phyloP scores from a whole-genome alignment of 306 rosid species.

The Ormosia emarginata region DNA sequence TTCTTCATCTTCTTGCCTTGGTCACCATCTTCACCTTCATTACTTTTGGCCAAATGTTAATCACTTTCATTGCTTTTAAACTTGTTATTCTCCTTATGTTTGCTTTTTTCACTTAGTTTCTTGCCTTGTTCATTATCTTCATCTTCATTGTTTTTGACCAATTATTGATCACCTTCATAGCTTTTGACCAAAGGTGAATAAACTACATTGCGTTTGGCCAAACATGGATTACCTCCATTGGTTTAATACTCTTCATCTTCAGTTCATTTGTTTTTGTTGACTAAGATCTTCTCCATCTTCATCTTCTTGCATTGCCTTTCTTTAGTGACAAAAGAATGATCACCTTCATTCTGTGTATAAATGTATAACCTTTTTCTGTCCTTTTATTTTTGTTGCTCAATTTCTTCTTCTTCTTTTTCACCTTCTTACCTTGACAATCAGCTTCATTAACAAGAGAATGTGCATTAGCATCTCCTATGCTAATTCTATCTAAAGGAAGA shows the following conservation, averaged over 20 bases:
- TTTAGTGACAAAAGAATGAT: too few species aligned
- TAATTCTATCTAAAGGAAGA: not conserved
- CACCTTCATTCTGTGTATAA: not conserved
- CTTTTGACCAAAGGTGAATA: too few species aligned
- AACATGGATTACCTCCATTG: too few species aligned
- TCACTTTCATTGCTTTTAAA: not conserved
- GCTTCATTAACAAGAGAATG: not conserved
- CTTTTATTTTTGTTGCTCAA: not conserved
- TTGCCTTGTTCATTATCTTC: too few species aligned
- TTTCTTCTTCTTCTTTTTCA: not conserved
- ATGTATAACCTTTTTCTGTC: not conserved
- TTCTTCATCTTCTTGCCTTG: not conserved
- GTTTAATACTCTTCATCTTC: too few species aligned
- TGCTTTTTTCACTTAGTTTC: not conserved
- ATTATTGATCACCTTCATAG: too few species aligned
- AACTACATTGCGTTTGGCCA: too few species aligned
- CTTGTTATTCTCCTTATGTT: not conserved
- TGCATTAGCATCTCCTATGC: not conserved
- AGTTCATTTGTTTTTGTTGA: too few species aligned
- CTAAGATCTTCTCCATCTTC: too few species aligned
- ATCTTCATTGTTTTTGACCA: too few species aligned
- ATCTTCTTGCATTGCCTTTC: too few species aligned
- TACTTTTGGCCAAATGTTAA: not conserved
- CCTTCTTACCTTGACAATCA: slow-evolving; percentile 11
- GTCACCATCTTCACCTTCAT: not conserved